phyloP scores from a whole-genome alignment of 202 grass and related monocot genomes.

The Dendrocalamus latiflorus region DNA sequence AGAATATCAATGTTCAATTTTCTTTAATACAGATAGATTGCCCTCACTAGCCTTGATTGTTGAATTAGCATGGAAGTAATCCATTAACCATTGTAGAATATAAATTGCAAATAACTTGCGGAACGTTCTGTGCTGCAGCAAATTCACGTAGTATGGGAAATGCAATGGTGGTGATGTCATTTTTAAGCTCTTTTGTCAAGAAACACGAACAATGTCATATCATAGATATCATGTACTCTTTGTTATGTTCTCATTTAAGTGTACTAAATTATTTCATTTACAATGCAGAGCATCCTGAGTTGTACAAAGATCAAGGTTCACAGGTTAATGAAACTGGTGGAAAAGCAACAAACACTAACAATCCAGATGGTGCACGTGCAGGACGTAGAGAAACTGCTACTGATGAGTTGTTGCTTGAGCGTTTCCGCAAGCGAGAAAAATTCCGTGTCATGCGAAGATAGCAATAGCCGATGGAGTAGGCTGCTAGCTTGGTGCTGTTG shows the following conservation, averaged over 20 bases:
- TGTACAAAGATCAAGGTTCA: constrained; percentile 55
- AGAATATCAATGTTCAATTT: neutral
- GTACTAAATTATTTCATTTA: constrained; percentile 3
- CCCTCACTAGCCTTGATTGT: too few relatives aligned
- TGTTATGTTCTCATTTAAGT: neutral
- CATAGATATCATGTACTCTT: neutral
- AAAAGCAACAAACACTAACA: constrained; percentile 46
- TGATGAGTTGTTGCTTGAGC: constrained; percentile 78
- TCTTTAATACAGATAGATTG: too few relatives aligned
- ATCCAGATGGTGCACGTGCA: too few relatives aligned
- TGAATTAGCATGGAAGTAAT: too few relatives aligned
- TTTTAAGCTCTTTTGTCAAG: neutral
- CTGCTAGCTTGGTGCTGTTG: neutral
- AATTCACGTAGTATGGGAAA: neutral
- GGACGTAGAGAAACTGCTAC: constrained; percentile 79
- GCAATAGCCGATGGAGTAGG: neutral
- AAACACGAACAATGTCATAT: neutral
- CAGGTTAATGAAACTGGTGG: constrained; percentile 38
- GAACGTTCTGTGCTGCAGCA: too few relatives aligned
- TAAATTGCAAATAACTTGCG: too few relatives aligned
- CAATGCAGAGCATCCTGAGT: constrained; percentile 65
- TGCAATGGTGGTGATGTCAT: neutral
- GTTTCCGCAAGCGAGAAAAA: constrained; percentile 93
- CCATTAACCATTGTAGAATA: too few relatives aligned
- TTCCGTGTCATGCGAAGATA: constrained; percentile 83